These are phyloP conservation scores for Boletus smithii DNA, from an alignment of 1,284 basidiomycete genomes.

Conservation along the genomic window DNA sequence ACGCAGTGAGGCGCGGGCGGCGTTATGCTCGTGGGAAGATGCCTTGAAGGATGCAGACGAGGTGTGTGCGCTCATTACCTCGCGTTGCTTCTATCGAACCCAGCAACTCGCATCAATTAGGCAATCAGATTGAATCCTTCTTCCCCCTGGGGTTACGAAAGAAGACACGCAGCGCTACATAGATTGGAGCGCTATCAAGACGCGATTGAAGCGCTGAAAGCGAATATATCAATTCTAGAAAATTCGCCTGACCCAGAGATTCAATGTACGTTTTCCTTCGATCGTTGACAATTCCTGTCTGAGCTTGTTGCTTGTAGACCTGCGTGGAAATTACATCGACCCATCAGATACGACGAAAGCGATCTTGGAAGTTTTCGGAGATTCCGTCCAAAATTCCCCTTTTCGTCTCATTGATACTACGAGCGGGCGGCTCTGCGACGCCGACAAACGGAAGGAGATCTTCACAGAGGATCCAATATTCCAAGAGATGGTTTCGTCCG, in stretches of 20 bases:
- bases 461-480: constrained; percentile 18
- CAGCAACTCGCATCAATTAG: constrained; percentile 1
- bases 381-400: constrained; percentile 2
- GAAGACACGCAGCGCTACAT: constrained; percentile 19
- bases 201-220: constrained; percentile 10
- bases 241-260: constrained; percentile 13
- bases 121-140: constrained; percentile 13
- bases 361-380: constrained; percentile 1
- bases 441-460: constrained; percentile 12
- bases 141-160: constrained; percentile 21
- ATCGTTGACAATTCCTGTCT: background rate
- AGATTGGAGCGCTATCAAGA: constrained; percentile 12
- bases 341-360: constrained; percentile 9
- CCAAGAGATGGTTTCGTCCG: constrained; percentile 22
- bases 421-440: constrained; percentile 22
- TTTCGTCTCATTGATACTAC: constrained; percentile 22
- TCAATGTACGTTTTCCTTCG: constrained; percentile 11
- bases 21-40: constrained; percentile 11
- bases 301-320: constrained; percentile 8
- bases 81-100: background rate
- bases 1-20: constrained; percentile 14
- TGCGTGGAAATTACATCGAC: constrained; percentile 13
- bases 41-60: constrained; percentile 23
- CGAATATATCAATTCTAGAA: constrained; percentile 12
- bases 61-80: constrained; percentile 6